phyloP scores from a whole-genome alignment of 2,329 filamentous ascomycete genomes.

The Sordariomycetes sp. region DNA sequence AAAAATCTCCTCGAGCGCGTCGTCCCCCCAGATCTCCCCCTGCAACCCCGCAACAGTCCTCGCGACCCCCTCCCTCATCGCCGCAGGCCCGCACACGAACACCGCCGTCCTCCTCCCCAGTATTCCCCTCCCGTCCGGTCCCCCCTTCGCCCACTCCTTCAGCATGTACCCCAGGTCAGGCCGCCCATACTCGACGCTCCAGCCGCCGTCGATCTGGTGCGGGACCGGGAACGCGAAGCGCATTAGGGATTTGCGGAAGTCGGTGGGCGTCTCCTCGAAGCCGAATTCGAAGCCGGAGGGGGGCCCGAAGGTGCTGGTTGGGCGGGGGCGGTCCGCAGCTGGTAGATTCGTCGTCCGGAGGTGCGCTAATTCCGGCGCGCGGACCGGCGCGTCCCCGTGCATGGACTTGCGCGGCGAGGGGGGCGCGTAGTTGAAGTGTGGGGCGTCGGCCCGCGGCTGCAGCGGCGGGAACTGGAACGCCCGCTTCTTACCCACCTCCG shows the following conservation, averaged over 20 bases:
- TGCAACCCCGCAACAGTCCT: slow-evolving; percentile 74
- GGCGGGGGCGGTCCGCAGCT: slow-evolving; percentile 19
- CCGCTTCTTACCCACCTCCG: slow-evolving; percentile 25
- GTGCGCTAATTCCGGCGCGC: slow-evolving; percentile 42
- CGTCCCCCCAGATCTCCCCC: slow-evolving; percentile 67
- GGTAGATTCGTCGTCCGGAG: slow-evolving; percentile 33
- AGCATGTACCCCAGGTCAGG: slow-evolving; percentile 83
- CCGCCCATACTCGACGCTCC: slow-evolving; percentile 85
- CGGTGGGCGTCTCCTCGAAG: slow-evolving; percentile 71
- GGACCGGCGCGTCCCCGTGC: slow-evolving; percentile 12
- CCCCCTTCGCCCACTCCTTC: slow-evolving; percentile 65
- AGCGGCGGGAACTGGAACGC: slow-evolving; percentile 47
- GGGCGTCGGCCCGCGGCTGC: slow-evolving; percentile 31
- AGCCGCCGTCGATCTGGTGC: slow-evolving; percentile 60
- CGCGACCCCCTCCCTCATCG: slow-evolving; percentile 81
- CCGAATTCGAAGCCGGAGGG: slow-evolving; percentile 62
- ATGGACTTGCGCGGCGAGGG: slow-evolving; percentile 20
- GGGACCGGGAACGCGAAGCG: slow-evolving; percentile 72
- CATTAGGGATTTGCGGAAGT: slow-evolving; percentile 82
- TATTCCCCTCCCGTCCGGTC: slow-evolving; percentile 48
- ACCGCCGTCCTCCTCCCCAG: slow-evolving; percentile 76
- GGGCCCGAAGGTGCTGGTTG: slow-evolving; percentile 43
- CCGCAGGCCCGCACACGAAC: slow-evolving; percentile 81
- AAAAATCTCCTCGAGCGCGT: slow-evolving; percentile 76
- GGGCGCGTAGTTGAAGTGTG: slow-evolving; percentile 47